These are phyloP conservation scores for Pyrus hybrid DNA, from an alignment of 331 rosid species.

Conservation along the genomic window DNA sequence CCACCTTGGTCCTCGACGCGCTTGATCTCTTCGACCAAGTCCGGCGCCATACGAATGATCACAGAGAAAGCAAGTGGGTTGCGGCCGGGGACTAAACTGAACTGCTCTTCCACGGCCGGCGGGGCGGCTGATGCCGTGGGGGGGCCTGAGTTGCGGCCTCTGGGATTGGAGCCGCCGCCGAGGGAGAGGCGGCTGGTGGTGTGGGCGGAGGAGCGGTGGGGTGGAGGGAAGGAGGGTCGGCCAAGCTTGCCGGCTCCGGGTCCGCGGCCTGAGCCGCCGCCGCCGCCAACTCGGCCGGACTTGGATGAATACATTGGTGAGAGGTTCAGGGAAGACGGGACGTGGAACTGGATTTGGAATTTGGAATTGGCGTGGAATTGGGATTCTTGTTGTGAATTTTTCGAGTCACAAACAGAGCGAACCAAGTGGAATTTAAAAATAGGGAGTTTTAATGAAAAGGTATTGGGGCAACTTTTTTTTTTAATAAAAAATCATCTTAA, in stretches of 20 bases:
- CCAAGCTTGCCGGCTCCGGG: constrained; percentile 43
- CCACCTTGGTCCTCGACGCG: constrained; percentile 87
- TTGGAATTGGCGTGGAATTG: constrained; percentile 12
- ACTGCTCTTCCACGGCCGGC: constrained; percentile 65
- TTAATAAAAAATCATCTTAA: too few relatives aligned
- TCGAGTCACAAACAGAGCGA: neutral
- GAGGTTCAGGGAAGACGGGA: neutral
- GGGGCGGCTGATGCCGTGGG: constrained; percentile 22
- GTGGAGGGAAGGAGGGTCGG: constrained; percentile 43
- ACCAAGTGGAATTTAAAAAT: neutral
- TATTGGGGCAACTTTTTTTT: too few relatives aligned
- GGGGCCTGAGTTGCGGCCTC: constrained; percentile 38
- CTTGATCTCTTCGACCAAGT: constrained; percentile 89
- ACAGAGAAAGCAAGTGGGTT: constrained; percentile 67
- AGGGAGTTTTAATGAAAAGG: too few relatives aligned
- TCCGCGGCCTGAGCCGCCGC: constrained; percentile 31
- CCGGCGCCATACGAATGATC: constrained; percentile 77
- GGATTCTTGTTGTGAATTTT: neutral
- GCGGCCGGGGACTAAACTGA: constrained; percentile 59
- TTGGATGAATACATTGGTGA: constrained; percentile 67
- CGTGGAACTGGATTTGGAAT: neutral
- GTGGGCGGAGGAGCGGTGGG: constrained; percentile 34
- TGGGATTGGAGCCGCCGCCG: constrained; percentile 33
- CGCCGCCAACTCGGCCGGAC: constrained; percentile 50
- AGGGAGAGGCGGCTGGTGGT: constrained; percentile 38